These are phyloP conservation scores for Apiotrichum veenhuisii DNA, from an alignment of 1,284 basidiomycete genomes.

Conservation along the genomic window DNA sequence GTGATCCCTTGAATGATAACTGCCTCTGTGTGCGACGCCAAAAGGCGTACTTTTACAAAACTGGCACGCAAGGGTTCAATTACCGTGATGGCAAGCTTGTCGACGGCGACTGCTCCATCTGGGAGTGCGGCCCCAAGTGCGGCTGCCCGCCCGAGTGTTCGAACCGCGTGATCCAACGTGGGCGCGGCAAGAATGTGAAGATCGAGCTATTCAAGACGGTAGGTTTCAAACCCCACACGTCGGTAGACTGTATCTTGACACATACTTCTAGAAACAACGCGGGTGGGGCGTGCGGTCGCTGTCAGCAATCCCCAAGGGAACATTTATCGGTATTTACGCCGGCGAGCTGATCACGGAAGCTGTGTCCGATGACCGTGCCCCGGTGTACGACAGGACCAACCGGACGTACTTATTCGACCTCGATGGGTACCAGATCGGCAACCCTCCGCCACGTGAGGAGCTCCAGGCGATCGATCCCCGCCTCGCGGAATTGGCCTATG, in stretches of 20 bases:
- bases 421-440: slow-evolving; percentile 66
- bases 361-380: slow-evolving; percentile 64
- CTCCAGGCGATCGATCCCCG: slow-evolving; percentile 39
- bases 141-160: slow-evolving; percentile 72
- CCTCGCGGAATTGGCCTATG: slow-evolving; percentile 29
- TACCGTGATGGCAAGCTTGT: slow-evolving; percentile 58
- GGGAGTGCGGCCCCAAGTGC: slow-evolving; percentile 81
- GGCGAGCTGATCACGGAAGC: slow-evolving; percentile 72
- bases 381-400: slow-evolving; percentile 67
- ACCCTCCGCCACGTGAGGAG: slow-evolving; percentile 34
- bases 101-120: slow-evolving; percentile 61
- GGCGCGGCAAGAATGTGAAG: slow-evolving; percentile 61
- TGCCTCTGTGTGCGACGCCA: slow-evolving; percentile 68
- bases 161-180: slow-evolving; percentile 80
- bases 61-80: slow-evolving; percentile 56
- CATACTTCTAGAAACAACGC: slow-evolving; percentile 52
- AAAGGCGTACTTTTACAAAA: slow-evolving; percentile 47
- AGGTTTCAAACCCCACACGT: not conserved
- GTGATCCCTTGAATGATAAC: slow-evolving; percentile 63
- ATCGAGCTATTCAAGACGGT: slow-evolving; percentile 61
- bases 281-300: slow-evolving; percentile 71
- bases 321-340: slow-evolving; percentile 76
- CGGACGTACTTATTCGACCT: slow-evolving; percentile 81
- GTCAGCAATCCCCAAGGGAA: slow-evolving; percentile 61
- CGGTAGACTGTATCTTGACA: not conserved